Percentiles rank a stretch among this genome's conserved stretches.
Evolutionary conservation across 169 alveolate species (phyloP).

Genomic region (Fabrea salina): DNA sequence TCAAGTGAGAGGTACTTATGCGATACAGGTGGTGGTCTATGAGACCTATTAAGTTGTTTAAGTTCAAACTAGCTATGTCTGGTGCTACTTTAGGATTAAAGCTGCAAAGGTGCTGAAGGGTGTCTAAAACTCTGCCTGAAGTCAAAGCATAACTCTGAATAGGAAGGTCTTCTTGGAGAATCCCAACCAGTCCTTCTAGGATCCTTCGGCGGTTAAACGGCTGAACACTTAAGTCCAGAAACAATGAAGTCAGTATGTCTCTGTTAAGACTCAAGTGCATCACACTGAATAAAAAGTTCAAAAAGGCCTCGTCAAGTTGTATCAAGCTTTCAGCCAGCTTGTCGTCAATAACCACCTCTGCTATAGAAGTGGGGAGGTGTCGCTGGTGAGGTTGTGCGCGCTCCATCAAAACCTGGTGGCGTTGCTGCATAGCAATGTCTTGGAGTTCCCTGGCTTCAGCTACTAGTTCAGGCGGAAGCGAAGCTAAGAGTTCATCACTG

Average conservation of each 20-base stretch:
- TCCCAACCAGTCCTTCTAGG: constrained; percentile 19
- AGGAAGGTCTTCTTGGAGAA: constrained; percentile 9
- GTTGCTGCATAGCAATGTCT: constrained; percentile 33
- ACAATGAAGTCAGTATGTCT: not conserved
- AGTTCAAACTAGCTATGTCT: not conserved
- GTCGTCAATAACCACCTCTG: constrained; percentile 23
- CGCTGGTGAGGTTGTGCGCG: not conserved
- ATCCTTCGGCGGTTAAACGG: not conserved
- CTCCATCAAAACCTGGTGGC: not conserved
- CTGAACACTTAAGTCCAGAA: constrained; percentile 22
- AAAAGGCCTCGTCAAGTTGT: constrained; percentile 14
- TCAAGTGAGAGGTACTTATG: constrained; percentile 15
- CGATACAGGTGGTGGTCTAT: not conserved
- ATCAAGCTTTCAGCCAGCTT: not conserved
- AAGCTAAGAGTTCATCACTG: constrained; percentile 57
- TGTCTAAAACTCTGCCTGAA: constrained; percentile 25
- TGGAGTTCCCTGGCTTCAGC: constrained; percentile 71
- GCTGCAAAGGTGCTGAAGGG: not conserved
- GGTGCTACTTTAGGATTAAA: constrained; percentile 8
- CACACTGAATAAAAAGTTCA: constrained; percentile 1
- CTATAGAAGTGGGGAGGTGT: not conserved
- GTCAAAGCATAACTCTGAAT: constrained; percentile 23
- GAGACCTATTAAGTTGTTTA: not conserved
- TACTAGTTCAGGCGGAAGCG: constrained; percentile 66
- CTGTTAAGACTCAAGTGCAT: constrained; percentile 5